These are phyloP conservation scores for Talaromyces sp. DNA, from an alignment of 2,329 filamentous ascomycete genomes.

Conservation along the genomic window DNA sequence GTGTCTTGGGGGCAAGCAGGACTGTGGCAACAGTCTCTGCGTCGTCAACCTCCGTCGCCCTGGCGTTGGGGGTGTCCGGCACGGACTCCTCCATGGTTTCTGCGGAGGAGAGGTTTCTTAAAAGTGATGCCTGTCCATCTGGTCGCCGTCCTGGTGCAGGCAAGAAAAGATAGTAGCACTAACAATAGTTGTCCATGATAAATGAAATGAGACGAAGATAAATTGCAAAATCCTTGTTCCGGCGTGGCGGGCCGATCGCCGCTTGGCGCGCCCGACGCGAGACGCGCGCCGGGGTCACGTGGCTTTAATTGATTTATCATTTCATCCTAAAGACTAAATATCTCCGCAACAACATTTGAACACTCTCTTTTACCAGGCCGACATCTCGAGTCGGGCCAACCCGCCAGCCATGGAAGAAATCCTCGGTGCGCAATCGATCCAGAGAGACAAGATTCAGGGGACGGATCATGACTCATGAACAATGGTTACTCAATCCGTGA, in stretches of 20 bases:
- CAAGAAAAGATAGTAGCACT: background rate
- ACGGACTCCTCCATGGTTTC: constrained; percentile 34
- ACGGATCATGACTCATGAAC: background rate
- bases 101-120: background rate
- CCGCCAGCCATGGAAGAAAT: no score
- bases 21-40: constrained; percentile 48
- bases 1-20: constrained; percentile 34
- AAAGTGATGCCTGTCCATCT: background rate
- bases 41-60: constrained; percentile 28
- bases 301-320: background rate
- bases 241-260: background rate
- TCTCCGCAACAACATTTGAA: background rate
- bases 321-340: background rate
- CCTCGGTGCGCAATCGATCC: background rate
- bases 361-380: no score
- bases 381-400: no score
- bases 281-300: background rate
- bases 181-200: background rate
- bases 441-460: background rate
- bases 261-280: background rate
- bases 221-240: constrained; percentile 1
- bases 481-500: background rate
- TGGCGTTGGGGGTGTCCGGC: constrained; percentile 35
- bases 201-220: background rate
- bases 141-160: background rate